Base-by-base conservation (phyloP, 176 grass and related monocot species). In the Carex littledalei region DNA sequence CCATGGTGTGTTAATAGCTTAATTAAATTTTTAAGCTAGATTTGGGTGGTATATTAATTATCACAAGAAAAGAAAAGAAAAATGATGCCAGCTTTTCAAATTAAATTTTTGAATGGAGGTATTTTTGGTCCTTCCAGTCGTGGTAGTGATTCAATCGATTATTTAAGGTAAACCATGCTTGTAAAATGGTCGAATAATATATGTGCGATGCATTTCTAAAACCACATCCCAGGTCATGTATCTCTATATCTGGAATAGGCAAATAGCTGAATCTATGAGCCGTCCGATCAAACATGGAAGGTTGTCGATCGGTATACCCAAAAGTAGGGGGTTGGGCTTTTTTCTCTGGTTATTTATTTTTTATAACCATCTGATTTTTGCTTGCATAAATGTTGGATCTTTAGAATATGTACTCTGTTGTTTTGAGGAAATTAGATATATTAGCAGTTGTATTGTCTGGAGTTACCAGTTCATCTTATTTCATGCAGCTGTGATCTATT, bases 1-100 rank as follows among this genome's bases (percentile, higher is more conserved):
- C 61, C 32, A 45, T 67, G 35, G 32, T 68, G 20, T 83, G 81
- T 64, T 83, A 24, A 83, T 83, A 83, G 39, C 14, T 31, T 53
- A 81, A 49, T 34, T 65, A 2, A 5, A 22, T 22, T 81, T 81
- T 24, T 64, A 34, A 78, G 21, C 22, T 78, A 78, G 49, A 78
- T 56, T 55, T 78, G 49, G 13, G 22, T 16, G 49, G 49, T 77
- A 3, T 16, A 77, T n/a, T n/a, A 39, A 75, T 50, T 52, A 53
- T 52, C n/a, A 53, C 43, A 26, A 14, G n/a, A 49, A 76, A 76
- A 52, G 18, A 22, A 29, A 29, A 29, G 29, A 24, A 31, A 3
- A 31, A 29, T 41, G 7, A 55, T 55, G 47, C 13, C 22, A 24
- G 71, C 3, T 55, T 55, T 55, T 77, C 47, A 55, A 55, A 8